Evolutionary conservation across 2,329 filamentous ascomycete genomes (phyloP).

Genomic region (Ambrosiella cleistominuta): DNA sequence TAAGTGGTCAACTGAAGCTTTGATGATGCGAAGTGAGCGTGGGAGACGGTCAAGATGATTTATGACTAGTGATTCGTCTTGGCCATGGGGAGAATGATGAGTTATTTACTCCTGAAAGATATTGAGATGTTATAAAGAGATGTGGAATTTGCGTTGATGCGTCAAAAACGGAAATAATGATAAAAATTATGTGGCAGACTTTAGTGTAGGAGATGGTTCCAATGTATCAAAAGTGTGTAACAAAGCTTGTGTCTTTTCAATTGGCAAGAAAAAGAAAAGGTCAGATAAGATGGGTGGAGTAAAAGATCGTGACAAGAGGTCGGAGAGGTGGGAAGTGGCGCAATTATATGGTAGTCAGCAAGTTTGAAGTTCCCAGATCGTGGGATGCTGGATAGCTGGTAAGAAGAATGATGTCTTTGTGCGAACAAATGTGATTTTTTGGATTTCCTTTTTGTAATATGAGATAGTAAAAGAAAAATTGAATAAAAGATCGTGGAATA

Average conservation of each 20-base stretch:
- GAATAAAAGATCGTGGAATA: neutral
- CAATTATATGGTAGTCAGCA: neutral
- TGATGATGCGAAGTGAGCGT: neutral
- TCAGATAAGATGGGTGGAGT: neutral
- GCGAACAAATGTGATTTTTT: neutral
- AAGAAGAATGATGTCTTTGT: neutral
- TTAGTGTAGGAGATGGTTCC: no score
- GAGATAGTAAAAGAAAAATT: neutral
- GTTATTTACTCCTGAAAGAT: no score
- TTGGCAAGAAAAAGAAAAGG: neutral
- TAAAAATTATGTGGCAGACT: no score
- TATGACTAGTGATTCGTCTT: no score
- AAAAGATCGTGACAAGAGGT: neutral
- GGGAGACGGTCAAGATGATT: neutral
- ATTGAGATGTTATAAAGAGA: no score
- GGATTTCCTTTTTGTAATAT: neutral
- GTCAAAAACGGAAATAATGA: no score
- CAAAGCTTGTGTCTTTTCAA: neutral
- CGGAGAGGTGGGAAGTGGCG: neutral
- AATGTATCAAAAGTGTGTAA: neutral
- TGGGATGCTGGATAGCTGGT: neutral
- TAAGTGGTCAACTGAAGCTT: neutral
- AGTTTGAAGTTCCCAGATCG: neutral
- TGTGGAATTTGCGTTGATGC: no score
- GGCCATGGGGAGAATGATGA: no score